These are phyloP conservation scores for Dactylellina haptotyla DNA, from an alignment of 2,329 filamentous ascomycete genomes.

Conservation along the genomic window DNA sequence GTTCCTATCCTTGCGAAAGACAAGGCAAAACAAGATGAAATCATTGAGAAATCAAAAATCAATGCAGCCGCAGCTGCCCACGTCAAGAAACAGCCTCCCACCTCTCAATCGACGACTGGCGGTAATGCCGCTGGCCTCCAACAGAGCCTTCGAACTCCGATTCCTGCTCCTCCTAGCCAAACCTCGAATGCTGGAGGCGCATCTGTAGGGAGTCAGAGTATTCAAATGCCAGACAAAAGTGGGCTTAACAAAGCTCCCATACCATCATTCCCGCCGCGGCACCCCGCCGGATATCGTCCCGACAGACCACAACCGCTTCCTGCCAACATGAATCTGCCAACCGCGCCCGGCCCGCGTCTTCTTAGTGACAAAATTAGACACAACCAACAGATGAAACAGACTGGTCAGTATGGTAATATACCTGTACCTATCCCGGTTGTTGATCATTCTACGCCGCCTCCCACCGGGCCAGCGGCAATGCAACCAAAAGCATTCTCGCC, in stretches of 20 bases:
- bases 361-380: slow-evolving; percentile 65
- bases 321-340: slow-evolving; percentile 48
- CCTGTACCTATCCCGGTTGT: slow-evolving; percentile 63
- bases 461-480: slow-evolving; percentile 73
- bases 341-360: slow-evolving; percentile 35
- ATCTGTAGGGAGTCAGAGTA: slow-evolving; percentile 19
- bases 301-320: slow-evolving; percentile 48
- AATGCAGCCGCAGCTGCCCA: slow-evolving; percentile 56
- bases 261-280: slow-evolving; percentile 44
- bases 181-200: slow-evolving; percentile 16
- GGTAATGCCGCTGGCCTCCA: slow-evolving; percentile 16
- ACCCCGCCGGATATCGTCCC: slow-evolving; percentile 47
- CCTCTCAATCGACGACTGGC: slow-evolving; percentile 27
- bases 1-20: slow-evolving; percentile 97
- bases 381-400: slow-evolving; percentile 66
- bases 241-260: slow-evolving; percentile 45
- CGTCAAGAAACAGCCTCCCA: slow-evolving; percentile 39
- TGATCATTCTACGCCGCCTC: slow-evolving; percentile 75
- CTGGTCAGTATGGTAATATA: slow-evolving; percentile 61
- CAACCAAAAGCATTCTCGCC: slow-evolving; percentile 61
- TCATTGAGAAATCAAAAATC: slow-evolving; percentile 78
- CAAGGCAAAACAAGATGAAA: slow-evolving; percentile 90
- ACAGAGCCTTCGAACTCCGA: slow-evolving; percentile 41
- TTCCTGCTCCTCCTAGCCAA: slow-evolving; percentile 44
- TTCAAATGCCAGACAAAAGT: slow-evolving; percentile 47